These are phyloP conservation scores for Lumnitzera racemosa DNA, from an alignment of 345 rosid genomes.

Conservation along the genomic window DNA sequence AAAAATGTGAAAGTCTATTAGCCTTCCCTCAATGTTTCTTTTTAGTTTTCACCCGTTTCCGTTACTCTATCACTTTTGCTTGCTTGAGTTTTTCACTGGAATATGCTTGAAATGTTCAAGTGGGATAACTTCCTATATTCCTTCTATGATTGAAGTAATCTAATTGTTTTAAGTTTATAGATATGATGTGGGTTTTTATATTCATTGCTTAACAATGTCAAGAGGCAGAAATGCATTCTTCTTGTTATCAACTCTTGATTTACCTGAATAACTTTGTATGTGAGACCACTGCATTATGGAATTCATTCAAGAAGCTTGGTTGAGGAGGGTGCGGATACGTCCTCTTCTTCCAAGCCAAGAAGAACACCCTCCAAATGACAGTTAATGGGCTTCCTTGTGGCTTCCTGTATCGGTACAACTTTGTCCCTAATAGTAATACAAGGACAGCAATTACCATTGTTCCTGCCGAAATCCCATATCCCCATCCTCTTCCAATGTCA, in stretches of 20 bases:
- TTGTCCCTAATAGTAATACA: conserved; percentile 53
- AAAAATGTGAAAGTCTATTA: too few species aligned
- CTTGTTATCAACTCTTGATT: conserved; percentile 6
- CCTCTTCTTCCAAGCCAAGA: conserved; percentile 79
- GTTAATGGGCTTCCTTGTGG: conserved; percentile 88
- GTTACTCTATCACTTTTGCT: too few species aligned
- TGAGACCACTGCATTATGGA: conserved; percentile 43
- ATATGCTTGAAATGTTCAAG: too few species aligned
- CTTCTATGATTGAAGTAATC: too few species aligned
- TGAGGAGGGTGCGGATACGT: conserved; percentile 39
- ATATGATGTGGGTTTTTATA: neutral
- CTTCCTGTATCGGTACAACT: conserved; percentile 59
- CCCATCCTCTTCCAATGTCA: conserved; percentile 90
- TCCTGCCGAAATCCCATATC: conserved; percentile 81
- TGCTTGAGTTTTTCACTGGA: too few species aligned
- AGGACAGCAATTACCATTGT: conserved; percentile 64
- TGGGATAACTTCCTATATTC: too few species aligned
- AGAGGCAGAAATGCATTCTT: too few species aligned
- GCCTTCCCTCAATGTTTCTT: too few species aligned
- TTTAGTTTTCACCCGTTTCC: too few species aligned
- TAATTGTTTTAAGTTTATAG: neutral
- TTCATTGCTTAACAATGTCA: neutral
- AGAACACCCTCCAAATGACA: conserved; percentile 60
- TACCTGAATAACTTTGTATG: conserved; percentile 52
- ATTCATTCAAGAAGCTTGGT: conserved; percentile 50